Evolutionary conservation across 108 stramenopile genomes (phyloP), one percentile per base, ranked within the genome.

Genomic region (Discostella pseudostelligera): DNA sequence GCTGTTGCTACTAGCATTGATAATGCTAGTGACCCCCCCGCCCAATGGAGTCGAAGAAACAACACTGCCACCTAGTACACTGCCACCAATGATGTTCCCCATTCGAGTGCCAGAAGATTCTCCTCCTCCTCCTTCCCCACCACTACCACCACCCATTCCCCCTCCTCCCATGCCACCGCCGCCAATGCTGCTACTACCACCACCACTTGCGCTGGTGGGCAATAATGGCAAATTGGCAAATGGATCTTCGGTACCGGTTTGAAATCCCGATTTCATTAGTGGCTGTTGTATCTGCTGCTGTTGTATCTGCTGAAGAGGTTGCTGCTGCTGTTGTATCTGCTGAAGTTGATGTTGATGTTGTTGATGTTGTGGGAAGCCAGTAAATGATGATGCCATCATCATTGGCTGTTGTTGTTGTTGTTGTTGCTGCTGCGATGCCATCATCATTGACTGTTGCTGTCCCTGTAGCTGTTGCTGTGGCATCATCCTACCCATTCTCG

Each of bases 181-280:
- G 22, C 50, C 8, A 42, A 48, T 9, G 37, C 17, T 14, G 29
- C 25, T 19, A 39, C 62, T n/a, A 19, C 28, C 36, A 40, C 55
- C 49, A 60, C 45, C 8, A 4, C 35, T 14, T 11, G 39, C 39
- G 19, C 50, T 43, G 62, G 72, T 24, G 78, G 25, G 25, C 50
- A 26, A 24, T 22, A 51, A 51, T 13, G 50, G 50, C 50, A 51
- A 26, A 26, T 51, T 89, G 46, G 92, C 92, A 81, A 94, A 94
- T 13, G 92, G 92, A 80, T 94, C 92, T 39, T 66, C 81, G 13
- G 62, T 76, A 42, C 82, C 81, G 36, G 66, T 48, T 56, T 69
- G 62, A 62, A 76, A 62, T 70, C 73, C 83, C 54, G 59, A 63
- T 42, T 43, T 54, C 58, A 28, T 49, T 9, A 29, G 37, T 51